Evolutionary conservation across 495 filamentous ascomycete genomes (phyloP), one percentile per base, ranked within the genome.

Genomic region (Chaetomium cochliodes): DNA sequence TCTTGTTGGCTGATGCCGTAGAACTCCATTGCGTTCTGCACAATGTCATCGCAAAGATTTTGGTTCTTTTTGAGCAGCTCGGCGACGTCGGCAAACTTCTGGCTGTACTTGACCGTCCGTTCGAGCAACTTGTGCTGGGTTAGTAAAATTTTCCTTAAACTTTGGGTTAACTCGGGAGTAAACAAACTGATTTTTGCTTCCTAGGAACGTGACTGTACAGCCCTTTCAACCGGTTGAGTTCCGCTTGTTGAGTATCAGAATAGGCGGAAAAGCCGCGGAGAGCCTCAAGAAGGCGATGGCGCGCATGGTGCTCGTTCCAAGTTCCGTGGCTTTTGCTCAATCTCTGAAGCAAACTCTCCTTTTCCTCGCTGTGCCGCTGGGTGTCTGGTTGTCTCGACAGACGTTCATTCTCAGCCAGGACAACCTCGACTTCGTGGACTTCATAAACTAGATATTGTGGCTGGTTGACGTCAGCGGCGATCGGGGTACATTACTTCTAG

Each of bases 261-360:
- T 77, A 77, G 23, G 63, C 57, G 20, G 67, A 65, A 53, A 73
- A 74, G 11, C 74, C 73, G 33, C 69, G 66, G 16, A 76, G 62
- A 4, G 75, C 74, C 11, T 72, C 69, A 22, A 77, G 66, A 5
- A 75, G 62, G 30, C 73, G 66, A 22, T 69, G 65, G 39, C 71
- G 71, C 11, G 69, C 64, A 41, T 76, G 74, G 56, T 71, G 62
- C 18, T 55, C 50, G 23, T 64, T 62, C 65, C 65, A 71, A 2
- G 18, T 30, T 18, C 64, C 63, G 12, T 68, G 59, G 8, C 46
- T 59, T 33, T 23, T 56, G 30, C 33, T 28, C 25, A 71, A 5
- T 30, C 63, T 56, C 25, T 69, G 22, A 6, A 71, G 56, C 20
- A 70, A 55, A 23, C 42, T 37, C 25, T 58, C 25, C 42, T 69